These are phyloP conservation scores for Euphorbia celastroides DNA, from an alignment of 441 rosid genomes.

Conservation along the genomic window DNA sequence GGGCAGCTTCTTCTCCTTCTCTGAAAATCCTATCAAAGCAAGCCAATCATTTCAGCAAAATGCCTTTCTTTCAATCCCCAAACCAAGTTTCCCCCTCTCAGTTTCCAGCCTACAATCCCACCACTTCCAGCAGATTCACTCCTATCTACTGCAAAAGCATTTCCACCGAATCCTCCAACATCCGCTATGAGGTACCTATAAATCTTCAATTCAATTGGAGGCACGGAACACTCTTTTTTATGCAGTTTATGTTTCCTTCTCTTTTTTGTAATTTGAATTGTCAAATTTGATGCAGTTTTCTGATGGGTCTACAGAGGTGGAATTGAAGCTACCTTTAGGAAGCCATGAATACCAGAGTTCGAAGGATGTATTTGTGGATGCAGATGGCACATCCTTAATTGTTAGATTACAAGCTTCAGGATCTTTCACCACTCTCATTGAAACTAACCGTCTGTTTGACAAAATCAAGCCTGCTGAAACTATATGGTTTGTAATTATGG, in stretches of 20 bases:
- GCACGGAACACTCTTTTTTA: neutral
- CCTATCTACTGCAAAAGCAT: constrained; percentile 41
- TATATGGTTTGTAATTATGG: constrained; percentile 52
- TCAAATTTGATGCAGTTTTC: constrained; percentile 66
- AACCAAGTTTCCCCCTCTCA: constrained; percentile 18
- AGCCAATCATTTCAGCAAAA: neutral
- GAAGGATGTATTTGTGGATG: constrained; percentile 69
- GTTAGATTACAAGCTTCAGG: constrained; percentile 53
- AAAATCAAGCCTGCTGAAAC: constrained; percentile 74
- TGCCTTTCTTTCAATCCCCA: neutral
- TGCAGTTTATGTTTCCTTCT: neutral
- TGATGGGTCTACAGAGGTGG: constrained; percentile 75
- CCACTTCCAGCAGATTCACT: constrained; percentile 19
- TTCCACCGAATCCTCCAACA: constrained; percentile 36
- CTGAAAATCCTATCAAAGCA: constrained; percentile 11
- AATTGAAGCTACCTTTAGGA: constrained; percentile 53
- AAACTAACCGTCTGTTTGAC: constrained; percentile 64
- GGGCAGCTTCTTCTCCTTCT: neutral
- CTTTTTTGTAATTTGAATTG: too few species aligned
- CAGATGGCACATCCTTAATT: constrained; percentile 52
- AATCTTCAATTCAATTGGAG: neutral
- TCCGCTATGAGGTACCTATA: constrained; percentile 14
- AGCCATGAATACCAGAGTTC: constrained; percentile 37
- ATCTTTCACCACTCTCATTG: constrained; percentile 43
- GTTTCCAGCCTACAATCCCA: constrained; percentile 12